Evolutionary conservation across 2,329 filamentous ascomycete species (phyloP).

Genomic region (Clathrospora elynae): DNA sequence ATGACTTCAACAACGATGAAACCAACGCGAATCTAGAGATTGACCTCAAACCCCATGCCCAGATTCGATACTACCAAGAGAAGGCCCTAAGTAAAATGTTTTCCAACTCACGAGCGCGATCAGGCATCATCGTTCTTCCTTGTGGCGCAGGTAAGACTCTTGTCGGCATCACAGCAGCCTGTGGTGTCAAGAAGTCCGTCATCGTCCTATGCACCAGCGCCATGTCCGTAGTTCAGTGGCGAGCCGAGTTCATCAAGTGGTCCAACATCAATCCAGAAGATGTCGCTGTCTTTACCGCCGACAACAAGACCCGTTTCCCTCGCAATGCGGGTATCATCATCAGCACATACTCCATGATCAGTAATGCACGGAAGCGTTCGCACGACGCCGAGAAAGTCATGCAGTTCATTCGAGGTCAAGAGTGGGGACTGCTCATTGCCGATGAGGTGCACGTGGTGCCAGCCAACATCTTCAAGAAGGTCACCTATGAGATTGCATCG

Average conservation of each 20-base stretch:
- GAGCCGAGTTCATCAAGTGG: slow-evolving; percentile 96
- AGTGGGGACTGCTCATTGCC: slow-evolving; percentile 97
- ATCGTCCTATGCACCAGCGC: slow-evolving; percentile 96
- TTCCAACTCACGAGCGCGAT: slow-evolving; percentile 94
- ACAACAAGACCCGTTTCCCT: slow-evolving; percentile 84
- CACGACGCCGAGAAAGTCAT: slow-evolving; percentile 97
- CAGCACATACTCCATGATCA: slow-evolving; percentile 99
- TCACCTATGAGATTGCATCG: slow-evolving; percentile 89
- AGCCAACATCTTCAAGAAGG: slow-evolving; percentile 92
- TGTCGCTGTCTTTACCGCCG: slow-evolving; percentile 92
- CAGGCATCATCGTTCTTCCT: slow-evolving; percentile 94
- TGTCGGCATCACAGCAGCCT: slow-evolving; percentile 97
- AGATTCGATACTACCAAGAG: slow-evolving; percentile 94
- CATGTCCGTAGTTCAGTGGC: slow-evolving; percentile 98
- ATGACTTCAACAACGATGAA: slow-evolving; percentile 92
- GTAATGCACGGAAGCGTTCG: slow-evolving; percentile 81
- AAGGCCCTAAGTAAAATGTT: slow-evolving; percentile 99
- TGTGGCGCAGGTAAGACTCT: slow-evolving; percentile 97
- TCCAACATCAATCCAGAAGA: slow-evolving; percentile 96
- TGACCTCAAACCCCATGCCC: slow-evolving; percentile 83
- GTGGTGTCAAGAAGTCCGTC: slow-evolving; percentile 95
- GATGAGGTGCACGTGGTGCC: slow-evolving; percentile 99
- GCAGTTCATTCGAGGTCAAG: slow-evolving; percentile 84
- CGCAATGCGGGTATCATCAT: slow-evolving; percentile 95
- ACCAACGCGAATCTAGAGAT: slow-evolving; percentile 91